phyloP scores from a whole-genome alignment of 371 early-diverging fungal genomes.

The Nematocida major region DNA sequence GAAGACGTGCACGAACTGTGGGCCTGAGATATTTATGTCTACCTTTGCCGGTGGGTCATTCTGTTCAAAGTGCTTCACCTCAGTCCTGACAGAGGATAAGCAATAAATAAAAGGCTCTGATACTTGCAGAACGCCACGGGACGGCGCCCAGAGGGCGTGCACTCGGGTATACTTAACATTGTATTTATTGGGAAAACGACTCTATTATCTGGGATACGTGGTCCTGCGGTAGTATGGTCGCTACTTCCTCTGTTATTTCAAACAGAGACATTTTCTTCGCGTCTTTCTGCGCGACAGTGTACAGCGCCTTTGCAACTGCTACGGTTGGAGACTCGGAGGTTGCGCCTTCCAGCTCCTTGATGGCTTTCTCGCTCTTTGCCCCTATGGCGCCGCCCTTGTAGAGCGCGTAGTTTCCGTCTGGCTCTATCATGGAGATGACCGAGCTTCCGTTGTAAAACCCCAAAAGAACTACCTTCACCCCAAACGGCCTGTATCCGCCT shows the following conservation, averaged over 20 bases:
- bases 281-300: constrained; percentile 39
- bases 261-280: constrained; percentile 43
- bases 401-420: constrained; percentile 93
- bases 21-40: constrained; percentile 96
- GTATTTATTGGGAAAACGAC: neutral
- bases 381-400: constrained; percentile 74
- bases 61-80: constrained; percentile 56
- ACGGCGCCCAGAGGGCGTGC: too few relatives aligned
- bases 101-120: neutral
- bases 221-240: constrained; percentile 5
- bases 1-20: constrained; percentile 83
- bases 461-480: constrained; percentile 87
- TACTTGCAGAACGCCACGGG: neutral
- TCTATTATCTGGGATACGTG: constrained; percentile 18
- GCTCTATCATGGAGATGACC: constrained; percentile 90
- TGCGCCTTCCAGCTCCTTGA: constrained; percentile 23
- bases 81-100: constrained; percentile 1
- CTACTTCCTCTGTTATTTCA: constrained; percentile 27
- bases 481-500: constrained; percentile 95
- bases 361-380: constrained; percentile 68
- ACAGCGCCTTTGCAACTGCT: constrained; percentile 29
- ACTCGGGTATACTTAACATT: too few relatives aligned
- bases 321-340: neutral
- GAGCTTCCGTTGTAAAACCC: constrained; percentile 77
- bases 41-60: constrained; percentile 65